A percentile compares a stretch with the other conserved stretches of the same genome.
These are phyloP conservation scores for Diversispora epigaea DNA, from an alignment of 192 early-diverging fungal species.

Conservation along the genomic window DNA sequence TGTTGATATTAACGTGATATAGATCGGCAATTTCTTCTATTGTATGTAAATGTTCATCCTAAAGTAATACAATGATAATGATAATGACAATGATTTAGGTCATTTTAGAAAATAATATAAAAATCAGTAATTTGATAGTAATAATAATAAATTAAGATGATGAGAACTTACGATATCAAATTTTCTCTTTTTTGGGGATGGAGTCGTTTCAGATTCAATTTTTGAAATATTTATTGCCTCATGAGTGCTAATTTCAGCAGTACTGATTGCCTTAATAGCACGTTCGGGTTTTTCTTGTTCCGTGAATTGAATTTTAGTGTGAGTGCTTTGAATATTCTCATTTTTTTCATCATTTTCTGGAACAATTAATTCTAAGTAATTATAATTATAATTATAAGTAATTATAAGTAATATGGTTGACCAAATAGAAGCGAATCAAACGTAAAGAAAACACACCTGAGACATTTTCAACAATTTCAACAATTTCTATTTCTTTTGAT, in stretches of 20 bases:
- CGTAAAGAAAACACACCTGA: too few relatives aligned
- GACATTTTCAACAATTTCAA: too few relatives aligned
- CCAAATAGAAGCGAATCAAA: too few relatives aligned
- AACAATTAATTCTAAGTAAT: too few relatives aligned
- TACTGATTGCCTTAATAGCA: constrained; percentile 7
- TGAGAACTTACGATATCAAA: too few relatives aligned
- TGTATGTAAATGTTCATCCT: constrained; percentile 54
- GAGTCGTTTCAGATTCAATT: constrained; percentile 4
- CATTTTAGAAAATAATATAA: neutral
- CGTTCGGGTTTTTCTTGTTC: constrained; percentile 39
- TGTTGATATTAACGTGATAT: constrained; percentile 49
- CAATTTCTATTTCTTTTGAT: too few relatives aligned
- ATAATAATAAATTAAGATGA: too few relatives aligned
- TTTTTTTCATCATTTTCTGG: too few relatives aligned
- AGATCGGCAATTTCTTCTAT: constrained; percentile 46
- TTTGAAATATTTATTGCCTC: neutral
- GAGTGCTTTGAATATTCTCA: too few relatives aligned
- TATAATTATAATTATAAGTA: too few relatives aligned
- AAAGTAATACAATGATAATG: constrained; percentile 13
- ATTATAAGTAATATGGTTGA: too few relatives aligned
- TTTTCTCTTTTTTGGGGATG: neutral
- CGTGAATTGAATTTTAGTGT: constrained; percentile 34
- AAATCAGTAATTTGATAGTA: too few relatives aligned
- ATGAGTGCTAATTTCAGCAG: neutral
- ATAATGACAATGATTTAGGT: neutral